Evolutionary conservation across 2,329 filamentous ascomycete genomes (phyloP), one percentile per base, ranked within the genome.

Genomic region (Chaetomiaceae sp.): DNA sequence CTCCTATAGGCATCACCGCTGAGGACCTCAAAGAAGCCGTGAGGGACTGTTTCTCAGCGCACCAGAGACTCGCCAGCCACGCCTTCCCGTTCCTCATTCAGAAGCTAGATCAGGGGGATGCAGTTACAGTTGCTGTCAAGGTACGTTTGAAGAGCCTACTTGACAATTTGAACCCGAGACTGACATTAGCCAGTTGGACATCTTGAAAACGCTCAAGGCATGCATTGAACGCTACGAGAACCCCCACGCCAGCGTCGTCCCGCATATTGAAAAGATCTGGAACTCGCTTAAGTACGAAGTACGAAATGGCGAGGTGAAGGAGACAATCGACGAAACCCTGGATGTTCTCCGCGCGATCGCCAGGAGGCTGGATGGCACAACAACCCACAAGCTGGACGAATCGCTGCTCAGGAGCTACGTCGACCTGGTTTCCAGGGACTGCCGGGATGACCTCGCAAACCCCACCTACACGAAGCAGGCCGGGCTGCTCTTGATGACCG

Each of bases 231-330:
- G 72, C 25, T 83, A 82, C 54, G 65, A 71, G 1, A 66, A 76
- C 36, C 70, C 76, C 0, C 68, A 74, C 31, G 68, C 75, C 50
- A 77, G 72, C 8, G 63, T 83, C 14, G 69, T 69, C 1, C 79
- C 80, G 0, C 75, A 77, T 45, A 68, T 73, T 17, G 70, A 75
- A 46, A 72, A 76, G 40, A 75, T 82, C 43, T 84, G 81, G 81
- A 71, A 72, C 27, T 80, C 79, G n/a, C 74, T 84, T 43, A 84
- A 83, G 63, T 83, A 82, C 56, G 81, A 84, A 58, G 81, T 83
- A 12, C 77, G 81, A 31, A 82, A 83, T 50, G 81, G 81, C 12
- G 81, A 84, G 55, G 73, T 80, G 8, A 75, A 78, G 55, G 81
- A 83, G 56, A 75, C 75, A 1, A 78, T 83, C 14, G 76, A 80